phyloP scores from a whole-genome alignment of 2,329 filamentous ascomycete species.

The Nakataea oryzae region DNA sequence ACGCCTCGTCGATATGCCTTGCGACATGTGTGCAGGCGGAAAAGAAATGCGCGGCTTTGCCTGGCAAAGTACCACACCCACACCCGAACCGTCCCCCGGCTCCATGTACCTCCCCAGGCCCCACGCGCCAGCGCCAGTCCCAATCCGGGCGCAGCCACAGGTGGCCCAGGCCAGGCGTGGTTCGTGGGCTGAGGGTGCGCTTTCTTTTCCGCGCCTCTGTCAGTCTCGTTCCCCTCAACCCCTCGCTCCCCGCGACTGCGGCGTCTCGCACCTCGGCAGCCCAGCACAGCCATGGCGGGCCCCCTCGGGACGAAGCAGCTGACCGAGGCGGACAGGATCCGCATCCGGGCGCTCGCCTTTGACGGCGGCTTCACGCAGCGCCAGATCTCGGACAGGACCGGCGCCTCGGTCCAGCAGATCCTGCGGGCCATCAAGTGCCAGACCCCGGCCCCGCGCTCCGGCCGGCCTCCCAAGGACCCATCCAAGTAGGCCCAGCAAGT shows the following conservation, averaged over 20 bases:
- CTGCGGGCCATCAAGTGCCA: conserved; percentile 12
- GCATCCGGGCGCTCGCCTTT: conserved; percentile 10
- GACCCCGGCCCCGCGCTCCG: conserved; percentile 9
- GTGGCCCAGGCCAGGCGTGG: background rate
- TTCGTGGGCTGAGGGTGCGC: background rate
- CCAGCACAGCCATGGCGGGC: background rate
- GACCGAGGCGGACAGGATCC: conserved; percentile 10
- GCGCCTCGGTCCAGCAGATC: conserved; percentile 11
- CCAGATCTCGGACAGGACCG: conserved; percentile 10
- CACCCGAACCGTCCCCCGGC: too few species aligned
- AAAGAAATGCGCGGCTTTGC: too few species aligned
- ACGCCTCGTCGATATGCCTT: too few species aligned
- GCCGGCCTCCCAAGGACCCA: conserved; percentile 5
- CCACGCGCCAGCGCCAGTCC: background rate
- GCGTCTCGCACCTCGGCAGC: too few species aligned
- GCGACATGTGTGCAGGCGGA: too few species aligned
- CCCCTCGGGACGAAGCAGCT: conserved; percentile 12
- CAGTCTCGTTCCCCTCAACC: too few species aligned
- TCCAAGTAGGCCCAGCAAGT: background rate
- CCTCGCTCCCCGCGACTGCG: too few species aligned
- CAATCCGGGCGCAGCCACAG: background rate
- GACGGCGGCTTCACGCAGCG: conserved; percentile 9
- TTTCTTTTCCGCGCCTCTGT: background rate
- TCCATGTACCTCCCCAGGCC: background rate
- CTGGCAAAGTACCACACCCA: background rate